Percentiles rank a stretch among this genome's conserved stretches.
Evolutionary conservation across 1,284 basidiomycete species (phyloP).

Genomic region (Moesziomyces antarcticus): DNA sequence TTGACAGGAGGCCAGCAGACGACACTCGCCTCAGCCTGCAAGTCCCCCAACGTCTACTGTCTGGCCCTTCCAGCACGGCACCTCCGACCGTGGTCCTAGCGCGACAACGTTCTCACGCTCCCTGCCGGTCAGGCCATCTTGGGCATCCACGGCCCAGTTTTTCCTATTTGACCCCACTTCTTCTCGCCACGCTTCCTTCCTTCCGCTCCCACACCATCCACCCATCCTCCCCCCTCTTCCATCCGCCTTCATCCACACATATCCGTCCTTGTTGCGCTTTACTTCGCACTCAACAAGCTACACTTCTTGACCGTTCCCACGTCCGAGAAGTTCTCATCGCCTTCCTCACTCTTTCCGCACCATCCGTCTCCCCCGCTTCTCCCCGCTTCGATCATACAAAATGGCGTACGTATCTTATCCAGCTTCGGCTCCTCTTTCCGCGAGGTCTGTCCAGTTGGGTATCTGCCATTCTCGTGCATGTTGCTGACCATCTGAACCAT

Average conservation of each 20-base stretch:
- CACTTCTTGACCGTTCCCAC: conserved; percentile 27
- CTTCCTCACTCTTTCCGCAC: conserved; percentile 12
- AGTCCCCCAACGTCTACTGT: conserved; percentile 15
- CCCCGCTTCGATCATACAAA: conserved; percentile 22
- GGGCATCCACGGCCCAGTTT: conserved; percentile 3
- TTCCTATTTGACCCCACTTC: conserved; percentile 28
- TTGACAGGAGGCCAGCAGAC: background rate
- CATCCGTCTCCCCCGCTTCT: conserved; percentile 20
- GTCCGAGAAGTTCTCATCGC: conserved; percentile 10
- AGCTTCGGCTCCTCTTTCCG: too few relatives aligned
- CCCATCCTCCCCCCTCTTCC: conserved; percentile 7
- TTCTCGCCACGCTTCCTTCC: background rate
- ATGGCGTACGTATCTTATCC: conserved; percentile 37
- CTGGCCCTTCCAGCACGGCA: background rate
- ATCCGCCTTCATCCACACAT: conserved; percentile 1
- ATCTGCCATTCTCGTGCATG: background rate
- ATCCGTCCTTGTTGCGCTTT: background rate
- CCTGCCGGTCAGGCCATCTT: background rate
- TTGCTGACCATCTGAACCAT: background rate
- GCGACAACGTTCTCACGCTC: conserved; percentile 12
- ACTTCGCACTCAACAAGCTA: background rate
- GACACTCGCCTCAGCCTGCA: conserved; percentile 2
- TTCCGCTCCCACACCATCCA: conserved; percentile 16
- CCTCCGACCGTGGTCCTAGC: conserved; percentile 18
- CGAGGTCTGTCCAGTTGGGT: too few relatives aligned